Evolutionary conservation across 2,329 filamentous ascomycete species (phyloP).

Genomic region (Fusarium fujikuroi): DNA sequence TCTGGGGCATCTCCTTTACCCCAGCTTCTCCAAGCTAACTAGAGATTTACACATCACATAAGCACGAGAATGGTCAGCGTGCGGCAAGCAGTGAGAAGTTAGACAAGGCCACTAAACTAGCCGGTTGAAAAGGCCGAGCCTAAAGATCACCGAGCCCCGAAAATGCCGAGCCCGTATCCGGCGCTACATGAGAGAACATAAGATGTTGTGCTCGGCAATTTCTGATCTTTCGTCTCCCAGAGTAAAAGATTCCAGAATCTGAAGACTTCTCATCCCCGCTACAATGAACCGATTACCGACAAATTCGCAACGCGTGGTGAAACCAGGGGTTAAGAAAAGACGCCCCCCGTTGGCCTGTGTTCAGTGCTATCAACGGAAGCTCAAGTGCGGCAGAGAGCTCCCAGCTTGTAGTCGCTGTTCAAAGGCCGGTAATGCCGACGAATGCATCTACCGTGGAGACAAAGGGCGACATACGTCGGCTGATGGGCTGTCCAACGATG

Average conservation of each 20-base stretch:
- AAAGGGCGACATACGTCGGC: not conserved
- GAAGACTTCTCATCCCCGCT: rapidly evolving
- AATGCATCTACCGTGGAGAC: not conserved
- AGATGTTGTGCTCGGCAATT: not conserved
- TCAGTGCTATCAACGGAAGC: not conserved
- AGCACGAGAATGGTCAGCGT: no score
- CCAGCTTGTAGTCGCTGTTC: not conserved
- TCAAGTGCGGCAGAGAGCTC: not conserved
- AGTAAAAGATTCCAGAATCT: rapidly evolving
- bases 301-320: not conserved
- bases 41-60: rapidly evolving
- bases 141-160: not conserved
- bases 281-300: not conserved
- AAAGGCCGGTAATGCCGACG: not conserved
- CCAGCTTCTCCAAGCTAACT: not conserved
- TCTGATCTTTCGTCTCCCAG: not conserved
- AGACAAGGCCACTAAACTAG: not conserved
- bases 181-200: not conserved
- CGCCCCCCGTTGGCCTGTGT: not conserved
- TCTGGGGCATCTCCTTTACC: not conserved
- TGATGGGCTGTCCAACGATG: not conserved
- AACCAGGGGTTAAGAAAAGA: not conserved
- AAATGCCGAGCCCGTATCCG: not conserved
- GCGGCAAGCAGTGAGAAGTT: rapidly evolving
- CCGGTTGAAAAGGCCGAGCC: not conserved